Evolutionary conservation across 768 basidiomycete genomes (phyloP).

Genomic region (Calvatia gigantea): DNA sequence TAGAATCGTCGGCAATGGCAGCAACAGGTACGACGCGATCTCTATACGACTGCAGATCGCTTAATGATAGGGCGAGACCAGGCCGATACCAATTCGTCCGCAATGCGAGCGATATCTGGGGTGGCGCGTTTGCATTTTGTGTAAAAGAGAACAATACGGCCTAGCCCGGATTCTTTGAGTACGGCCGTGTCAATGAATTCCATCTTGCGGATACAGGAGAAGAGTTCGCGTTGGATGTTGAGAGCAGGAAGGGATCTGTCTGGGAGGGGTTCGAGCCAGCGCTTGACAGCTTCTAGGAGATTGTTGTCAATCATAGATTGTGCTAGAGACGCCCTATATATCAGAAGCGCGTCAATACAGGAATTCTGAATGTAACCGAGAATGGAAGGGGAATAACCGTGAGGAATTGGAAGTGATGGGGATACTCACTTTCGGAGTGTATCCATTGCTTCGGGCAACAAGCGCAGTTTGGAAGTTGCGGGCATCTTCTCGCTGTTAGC

Average conservation of each 20-base stretch:
- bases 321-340: slow-evolving; percentile 76
- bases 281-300: slow-evolving; percentile 81
- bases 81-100: slow-evolving; percentile 75
- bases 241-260: slow-evolving; percentile 91
- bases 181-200: slow-evolving; percentile 87
- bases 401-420: neutral
- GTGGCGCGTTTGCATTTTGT: slow-evolving; percentile 92
- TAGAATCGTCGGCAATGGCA: slow-evolving; percentile 33
- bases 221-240: slow-evolving; percentile 92
- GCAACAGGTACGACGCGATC: slow-evolving; percentile 67
- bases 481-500: slow-evolving; percentile 79
- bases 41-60: slow-evolving; percentile 76
- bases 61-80: slow-evolving; percentile 95
- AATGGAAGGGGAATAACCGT: neutral
- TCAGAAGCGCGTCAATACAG: slow-evolving; percentile 10
- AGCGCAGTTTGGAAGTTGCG: slow-evolving; percentile 77
- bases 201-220: slow-evolving; percentile 82
- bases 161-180: slow-evolving; percentile 88
- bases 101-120: slow-evolving; percentile 74
- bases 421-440: slow-evolving; percentile 78
- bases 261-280: slow-evolving; percentile 93
- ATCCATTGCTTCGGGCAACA: slow-evolving; percentile 89
- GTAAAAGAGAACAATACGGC: slow-evolving; percentile 91
- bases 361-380: slow-evolving; percentile 12
- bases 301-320: slow-evolving; percentile 96